A percentile compares a stretch with the other conserved stretches of the same genome.
These are phyloP conservation scores for Volvox carteri DNA, from an alignment of 163 green algal genomes.

Conservation along the genomic window DNA sequence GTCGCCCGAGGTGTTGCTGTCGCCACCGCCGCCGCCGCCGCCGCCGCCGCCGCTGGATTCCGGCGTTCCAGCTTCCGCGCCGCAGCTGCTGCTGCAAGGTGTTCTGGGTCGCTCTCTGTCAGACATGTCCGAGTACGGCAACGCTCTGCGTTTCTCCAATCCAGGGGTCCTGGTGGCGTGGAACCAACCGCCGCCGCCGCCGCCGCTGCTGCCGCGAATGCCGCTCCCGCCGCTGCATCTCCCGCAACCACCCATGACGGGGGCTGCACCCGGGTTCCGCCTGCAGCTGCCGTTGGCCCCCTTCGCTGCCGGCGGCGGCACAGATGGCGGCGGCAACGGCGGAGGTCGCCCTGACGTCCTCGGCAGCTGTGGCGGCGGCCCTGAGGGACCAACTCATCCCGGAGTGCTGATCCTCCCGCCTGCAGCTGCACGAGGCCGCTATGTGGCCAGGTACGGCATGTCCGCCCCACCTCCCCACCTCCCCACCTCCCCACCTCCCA, in stretches of 20 bases:
- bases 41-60: no score
- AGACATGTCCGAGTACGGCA: neutral
- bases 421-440: no score
- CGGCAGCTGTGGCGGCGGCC: no score
- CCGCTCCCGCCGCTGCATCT: neutral
- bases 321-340: neutral
- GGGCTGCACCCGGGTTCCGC: no score
- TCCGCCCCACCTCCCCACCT: neutral
- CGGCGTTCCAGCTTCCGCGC: no score
- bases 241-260: neutral
- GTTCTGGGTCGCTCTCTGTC: slow-evolving; percentile 6
- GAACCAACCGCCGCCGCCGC: no score
- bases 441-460: no score
- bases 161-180: neutral
- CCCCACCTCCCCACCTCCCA: neutral
- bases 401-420: no score
- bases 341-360: no score
- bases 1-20: neutral
- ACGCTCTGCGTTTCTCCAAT: neutral
- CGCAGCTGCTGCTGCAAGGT: no score
- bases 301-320: neutral
- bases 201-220: no score
- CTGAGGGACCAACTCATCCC: no score
- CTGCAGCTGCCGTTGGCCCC: neutral
- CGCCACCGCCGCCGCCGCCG: neutral